These are phyloP conservation scores for Rusavskia elegans DNA, from an alignment of 495 filamentous ascomycete species.

Conservation along the genomic window DNA sequence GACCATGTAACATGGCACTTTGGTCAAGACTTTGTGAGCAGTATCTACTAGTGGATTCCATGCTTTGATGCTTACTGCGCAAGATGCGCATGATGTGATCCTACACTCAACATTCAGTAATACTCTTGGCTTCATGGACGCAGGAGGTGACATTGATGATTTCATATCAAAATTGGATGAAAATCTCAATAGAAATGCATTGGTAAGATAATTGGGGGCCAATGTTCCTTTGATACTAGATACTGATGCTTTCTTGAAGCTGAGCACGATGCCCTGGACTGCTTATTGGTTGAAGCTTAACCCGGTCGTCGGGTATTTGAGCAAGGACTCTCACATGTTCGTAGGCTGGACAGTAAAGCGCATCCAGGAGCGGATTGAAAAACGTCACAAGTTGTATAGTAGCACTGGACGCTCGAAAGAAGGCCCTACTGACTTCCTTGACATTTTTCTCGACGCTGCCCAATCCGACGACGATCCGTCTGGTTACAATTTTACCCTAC, in stretches of 20 bases:
- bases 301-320: neutral
- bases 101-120: neutral
- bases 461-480: neutral
- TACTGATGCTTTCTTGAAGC: neutral
- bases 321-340: conserved; percentile 10
- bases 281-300: neutral
- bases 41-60: no score
- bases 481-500: neutral
- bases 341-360: conserved; percentile 10
- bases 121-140: conserved; percentile 23
- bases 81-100: no score
- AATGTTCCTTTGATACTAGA: neutral
- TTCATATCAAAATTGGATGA: conserved; percentile 14
- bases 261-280: neutral
- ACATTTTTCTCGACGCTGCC: neutral
- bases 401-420: neutral
- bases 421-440: neutral
- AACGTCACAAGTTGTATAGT: no score
- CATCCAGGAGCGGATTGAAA: no score
- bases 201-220: conserved; percentile 3
- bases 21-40: no score
- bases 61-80: no score
- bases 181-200: conserved; percentile 13
- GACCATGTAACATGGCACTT: no score
- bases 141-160: conserved; percentile 21